Evolutionary conservation across 1,284 basidiomycete species (phyloP).

Genomic region (Agaricales sp.): DNA sequence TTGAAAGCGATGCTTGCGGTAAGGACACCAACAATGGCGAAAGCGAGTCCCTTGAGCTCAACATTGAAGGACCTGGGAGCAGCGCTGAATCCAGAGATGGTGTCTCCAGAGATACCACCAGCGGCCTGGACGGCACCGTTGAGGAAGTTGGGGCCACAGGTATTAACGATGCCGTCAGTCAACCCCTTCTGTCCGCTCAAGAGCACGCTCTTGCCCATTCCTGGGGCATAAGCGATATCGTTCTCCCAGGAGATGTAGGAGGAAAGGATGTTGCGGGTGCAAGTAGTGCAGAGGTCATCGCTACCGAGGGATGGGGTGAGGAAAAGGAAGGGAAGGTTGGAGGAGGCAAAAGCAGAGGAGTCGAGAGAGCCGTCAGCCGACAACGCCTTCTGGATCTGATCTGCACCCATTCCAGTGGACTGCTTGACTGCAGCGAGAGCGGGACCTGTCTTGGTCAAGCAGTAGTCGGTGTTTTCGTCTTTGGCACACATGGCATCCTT

Average conservation of each 20-base stretch:
- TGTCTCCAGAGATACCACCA: conserved; percentile 36
- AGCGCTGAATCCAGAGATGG: conserved; percentile 3
- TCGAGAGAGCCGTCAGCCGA: conserved; percentile 44
- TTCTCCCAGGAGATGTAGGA: conserved; percentile 73
- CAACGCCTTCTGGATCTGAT: conserved; percentile 11
- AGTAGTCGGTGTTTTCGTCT: conserved; percentile 60
- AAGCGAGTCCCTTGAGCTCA: neutral
- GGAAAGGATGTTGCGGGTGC: conserved; percentile 67
- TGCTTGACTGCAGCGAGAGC: conserved; percentile 16
- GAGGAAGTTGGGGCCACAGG: conserved; percentile 59
- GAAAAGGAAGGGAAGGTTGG: conserved; percentile 77
- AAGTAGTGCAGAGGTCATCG: conserved; percentile 63
- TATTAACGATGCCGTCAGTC: conserved; percentile 46
- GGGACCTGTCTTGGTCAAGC: conserved; percentile 36
- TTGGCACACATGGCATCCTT: conserved; percentile 62
- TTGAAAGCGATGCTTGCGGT: neutral
- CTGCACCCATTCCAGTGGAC: conserved; percentile 5
- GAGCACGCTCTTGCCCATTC: conserved; percentile 53
- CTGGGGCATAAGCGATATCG: conserved; percentile 60
- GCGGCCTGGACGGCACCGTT: conserved; percentile 55
- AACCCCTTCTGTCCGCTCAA: conserved; percentile 57
- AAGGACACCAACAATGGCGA: neutral
- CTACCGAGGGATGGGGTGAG: conserved; percentile 41
- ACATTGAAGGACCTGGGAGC: neutral
- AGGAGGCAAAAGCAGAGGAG: conserved; percentile 46